Conservation (phyloP, 768 basidiomycete species). For the Postia placenta region DNA sequence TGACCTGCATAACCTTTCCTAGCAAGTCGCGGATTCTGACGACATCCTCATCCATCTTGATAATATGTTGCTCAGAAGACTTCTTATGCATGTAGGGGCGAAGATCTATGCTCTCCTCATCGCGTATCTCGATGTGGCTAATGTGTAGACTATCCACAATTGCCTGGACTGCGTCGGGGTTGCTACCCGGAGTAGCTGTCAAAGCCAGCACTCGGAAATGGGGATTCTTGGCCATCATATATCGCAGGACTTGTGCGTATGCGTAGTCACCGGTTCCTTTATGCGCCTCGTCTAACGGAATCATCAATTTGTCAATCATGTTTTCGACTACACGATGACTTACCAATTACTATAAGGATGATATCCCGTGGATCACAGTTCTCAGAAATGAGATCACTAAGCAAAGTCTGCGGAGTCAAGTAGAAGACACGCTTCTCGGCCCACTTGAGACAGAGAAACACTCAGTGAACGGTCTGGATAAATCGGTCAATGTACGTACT, state of each 20-base stretch:
- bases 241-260: slow-evolving; percentile 84
- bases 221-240: slow-evolving; percentile 90
- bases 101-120: slow-evolving; percentile 87
- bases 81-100: slow-evolving; percentile 85
- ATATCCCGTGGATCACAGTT: slow-evolving; percentile 77
- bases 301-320: not conserved
- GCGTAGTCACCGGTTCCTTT: slow-evolving; percentile 90
- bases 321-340: not conserved
- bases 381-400: slow-evolving; percentile 74
- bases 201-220: slow-evolving; percentile 89
- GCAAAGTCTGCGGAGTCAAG: slow-evolving; percentile 93
- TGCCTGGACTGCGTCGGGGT: slow-evolving; percentile 78
- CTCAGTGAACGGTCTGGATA: not conserved
- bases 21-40: slow-evolving; percentile 61
- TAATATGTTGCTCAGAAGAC: slow-evolving; percentile 73
- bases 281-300: slow-evolving; percentile 81
- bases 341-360: slow-evolving; percentile 84
- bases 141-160: slow-evolving; percentile 94
- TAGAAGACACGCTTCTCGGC: slow-evolving; percentile 81
- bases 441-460: slow-evolving; percentile 45
- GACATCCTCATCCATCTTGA: slow-evolving; percentile 67
- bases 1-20: slow-evolving; percentile 67
- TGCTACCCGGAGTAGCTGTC: slow-evolving; percentile 91
- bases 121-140: slow-evolving; percentile 89
- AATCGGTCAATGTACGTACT: slow-evolving; percentile 45